These are phyloP conservation scores for Ogataea paraovalis DNA, from an alignment of 805 yeast species.

Conservation along the genomic window DNA sequence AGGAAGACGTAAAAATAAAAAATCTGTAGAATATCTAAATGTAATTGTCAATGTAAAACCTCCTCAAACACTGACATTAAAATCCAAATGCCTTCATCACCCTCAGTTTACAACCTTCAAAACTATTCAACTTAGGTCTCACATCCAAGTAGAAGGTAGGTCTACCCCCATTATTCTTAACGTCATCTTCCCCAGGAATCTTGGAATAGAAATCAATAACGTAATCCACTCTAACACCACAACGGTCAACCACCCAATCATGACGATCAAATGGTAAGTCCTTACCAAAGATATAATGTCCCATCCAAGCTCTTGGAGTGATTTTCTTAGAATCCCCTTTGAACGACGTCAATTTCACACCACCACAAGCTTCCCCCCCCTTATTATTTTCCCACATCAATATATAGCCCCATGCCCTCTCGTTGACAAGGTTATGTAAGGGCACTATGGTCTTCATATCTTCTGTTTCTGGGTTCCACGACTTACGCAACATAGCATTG, in stretches of 20 bases:
- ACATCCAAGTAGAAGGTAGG: slow-evolving; percentile 75
- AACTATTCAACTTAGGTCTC: slow-evolving; percentile 79
- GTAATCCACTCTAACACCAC: slow-evolving; percentile 80
- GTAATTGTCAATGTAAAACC: no score
- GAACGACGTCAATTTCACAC: slow-evolving; percentile 77
- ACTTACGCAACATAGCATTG: slow-evolving; percentile 89
- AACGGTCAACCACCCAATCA: slow-evolving; percentile 86
- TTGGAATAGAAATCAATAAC: slow-evolving; percentile 82
- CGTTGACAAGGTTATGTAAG: slow-evolving; percentile 90
- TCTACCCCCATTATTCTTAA: slow-evolving; percentile 31
- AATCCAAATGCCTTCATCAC: slow-evolving; percentile 57
- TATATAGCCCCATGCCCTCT: slow-evolving; percentile 85
- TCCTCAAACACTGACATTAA: no score
- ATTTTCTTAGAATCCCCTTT: slow-evolving; percentile 82
- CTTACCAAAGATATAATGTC: slow-evolving; percentile 55
- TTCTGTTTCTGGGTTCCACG: slow-evolving; percentile 74
- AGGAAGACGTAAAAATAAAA: not conserved
- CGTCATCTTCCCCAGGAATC: slow-evolving; percentile 37
- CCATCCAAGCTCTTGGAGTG: slow-evolving; percentile 83
- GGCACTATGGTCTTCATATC: slow-evolving; percentile 94
- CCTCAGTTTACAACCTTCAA: slow-evolving; percentile 78
- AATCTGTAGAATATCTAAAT: no score
- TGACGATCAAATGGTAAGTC: slow-evolving; percentile 91
- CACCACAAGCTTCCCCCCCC: slow-evolving; percentile 70
- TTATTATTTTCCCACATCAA: slow-evolving; percentile 70